Evolutionary conservation across 2,329 filamentous ascomycete species (phyloP).

Genomic region (Cladophialophora immunda): DNA sequence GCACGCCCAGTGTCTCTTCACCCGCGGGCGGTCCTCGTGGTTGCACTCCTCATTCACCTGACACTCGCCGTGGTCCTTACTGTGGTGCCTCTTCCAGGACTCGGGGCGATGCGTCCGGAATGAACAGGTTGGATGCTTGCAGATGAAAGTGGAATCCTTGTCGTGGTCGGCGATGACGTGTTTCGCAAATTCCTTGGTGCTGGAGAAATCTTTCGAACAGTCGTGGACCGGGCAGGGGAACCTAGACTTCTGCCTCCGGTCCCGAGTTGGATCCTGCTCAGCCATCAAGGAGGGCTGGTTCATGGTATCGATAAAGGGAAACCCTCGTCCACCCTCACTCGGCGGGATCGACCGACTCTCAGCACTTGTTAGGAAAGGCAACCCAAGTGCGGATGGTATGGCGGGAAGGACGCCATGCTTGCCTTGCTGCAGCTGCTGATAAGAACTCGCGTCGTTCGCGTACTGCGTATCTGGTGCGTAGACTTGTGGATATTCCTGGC

Average conservation of each 20-base stretch:
- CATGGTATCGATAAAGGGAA: no score
- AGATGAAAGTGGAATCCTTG: neutral
- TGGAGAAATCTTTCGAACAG: neutral
- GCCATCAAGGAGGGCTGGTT: neutral
- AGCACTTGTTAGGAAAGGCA: neutral
- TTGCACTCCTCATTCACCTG: slow-evolving; percentile 1
- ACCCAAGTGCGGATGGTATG: neutral
- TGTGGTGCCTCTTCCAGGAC: slow-evolving; percentile 15
- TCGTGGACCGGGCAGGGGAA: slow-evolving; percentile 1
- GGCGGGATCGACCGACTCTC: neutral
- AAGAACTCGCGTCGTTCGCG: neutral
- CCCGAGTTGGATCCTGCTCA: neutral
- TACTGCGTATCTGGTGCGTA: neutral
- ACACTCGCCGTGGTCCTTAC: neutral
- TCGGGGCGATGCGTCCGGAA: neutral
- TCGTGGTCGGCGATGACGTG: slow-evolving; percentile 14
- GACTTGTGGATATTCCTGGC: neutral
- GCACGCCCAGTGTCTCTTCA: slow-evolving; percentile 12
- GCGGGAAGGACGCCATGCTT: neutral
- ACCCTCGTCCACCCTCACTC: neutral
- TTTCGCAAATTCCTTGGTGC: neutral
- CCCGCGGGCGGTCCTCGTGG: neutral
- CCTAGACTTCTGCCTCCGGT: neutral
- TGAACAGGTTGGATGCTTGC: neutral
- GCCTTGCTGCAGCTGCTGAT: neutral